Percentiles rank a stretch among this genome's conserved stretches.
Conservation (phyloP, 1,284 basidiomycete species). For the Hemileia vastatrix region DNA sequence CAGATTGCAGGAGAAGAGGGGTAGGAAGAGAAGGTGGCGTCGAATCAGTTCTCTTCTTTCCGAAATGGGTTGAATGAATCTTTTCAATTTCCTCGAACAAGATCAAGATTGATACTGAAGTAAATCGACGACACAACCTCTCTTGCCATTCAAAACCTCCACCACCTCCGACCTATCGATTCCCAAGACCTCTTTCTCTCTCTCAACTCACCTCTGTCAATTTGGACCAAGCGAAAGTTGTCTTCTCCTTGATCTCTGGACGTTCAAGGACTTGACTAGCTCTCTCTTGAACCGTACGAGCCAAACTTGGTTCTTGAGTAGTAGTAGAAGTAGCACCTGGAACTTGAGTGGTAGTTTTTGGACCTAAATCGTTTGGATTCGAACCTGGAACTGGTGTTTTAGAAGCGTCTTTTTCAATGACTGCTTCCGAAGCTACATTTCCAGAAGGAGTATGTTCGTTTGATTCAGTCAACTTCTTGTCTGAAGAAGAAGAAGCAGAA, state of each 20-base stretch:
- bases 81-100: too few species aligned
- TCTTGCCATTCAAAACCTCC: too few species aligned
- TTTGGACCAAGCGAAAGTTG: slow-evolving; percentile 34
- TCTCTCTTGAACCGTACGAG: slow-evolving; percentile 29
- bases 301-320: slow-evolving; percentile 27
- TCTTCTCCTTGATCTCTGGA: slow-evolving; percentile 34
- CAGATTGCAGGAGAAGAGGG: too few species aligned
- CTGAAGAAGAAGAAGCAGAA: slow-evolving; percentile 24
- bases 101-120: too few species aligned
- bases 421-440: slow-evolving; percentile 26
- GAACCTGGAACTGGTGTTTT: slow-evolving; percentile 17
- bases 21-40: too few species aligned
- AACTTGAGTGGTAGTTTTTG: slow-evolving; percentile 26
- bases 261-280: slow-evolving; percentile 31
- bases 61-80: too few species aligned
- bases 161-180: not conserved
- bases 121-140: too few species aligned
- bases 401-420: slow-evolving; percentile 30
- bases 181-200: not conserved
- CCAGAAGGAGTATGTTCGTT: slow-evolving; percentile 32
- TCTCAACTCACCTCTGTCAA: slow-evolving; percentile 28
- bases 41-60: too few species aligned
- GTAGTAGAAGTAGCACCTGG: slow-evolving; percentile 23
- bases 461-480: slow-evolving; percentile 4
- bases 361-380: not conserved